These are phyloP conservation scores for Solanum paucissectum DNA, from an alignment of 257 asterid genomes.

Conservation along the genomic window DNA sequence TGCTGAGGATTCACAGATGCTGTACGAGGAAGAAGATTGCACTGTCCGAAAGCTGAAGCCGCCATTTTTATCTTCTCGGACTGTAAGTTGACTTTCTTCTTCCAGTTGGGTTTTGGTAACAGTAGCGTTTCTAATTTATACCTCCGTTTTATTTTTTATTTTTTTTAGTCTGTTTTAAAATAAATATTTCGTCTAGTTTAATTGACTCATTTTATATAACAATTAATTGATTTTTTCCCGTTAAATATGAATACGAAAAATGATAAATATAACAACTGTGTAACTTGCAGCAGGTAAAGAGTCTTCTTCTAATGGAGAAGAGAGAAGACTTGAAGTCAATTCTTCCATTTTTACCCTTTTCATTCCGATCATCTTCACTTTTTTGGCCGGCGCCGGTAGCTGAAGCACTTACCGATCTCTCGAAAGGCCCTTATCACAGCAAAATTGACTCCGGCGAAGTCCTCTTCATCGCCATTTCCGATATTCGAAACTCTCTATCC, in stretches of 20 bases:
- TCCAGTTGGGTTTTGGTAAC: neutral
- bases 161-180: no score
- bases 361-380: slow-evolving; percentile 46
- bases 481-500: slow-evolving; percentile 44
- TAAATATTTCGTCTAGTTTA: no score
- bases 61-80: neutral
- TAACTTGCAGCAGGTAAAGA: neutral
- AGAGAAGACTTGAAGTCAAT: slow-evolving; percentile 31
- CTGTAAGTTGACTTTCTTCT: neutral
- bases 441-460: slow-evolving; percentile 56
- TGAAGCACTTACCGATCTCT: slow-evolving; percentile 58
- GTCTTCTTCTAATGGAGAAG: neutral
- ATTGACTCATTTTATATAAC: no score
- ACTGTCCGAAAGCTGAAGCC: neutral
- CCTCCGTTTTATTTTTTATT: neutral
- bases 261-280: neutral
- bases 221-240: no score
- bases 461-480: slow-evolving; percentile 53
- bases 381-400: slow-evolving; percentile 51
- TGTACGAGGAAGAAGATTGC: neutral
- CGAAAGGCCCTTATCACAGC: slow-evolving; percentile 66
- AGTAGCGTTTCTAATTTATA: neutral
- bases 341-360: slow-evolving; percentile 46
- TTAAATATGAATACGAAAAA: no score
- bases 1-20: neutral